Percentiles rank a stretch among this genome's conserved stretches.
These are phyloP conservation scores for Cunninghamia lanceolata DNA, from an alignment of 75 land plant species.

Conservation along the genomic window DNA sequence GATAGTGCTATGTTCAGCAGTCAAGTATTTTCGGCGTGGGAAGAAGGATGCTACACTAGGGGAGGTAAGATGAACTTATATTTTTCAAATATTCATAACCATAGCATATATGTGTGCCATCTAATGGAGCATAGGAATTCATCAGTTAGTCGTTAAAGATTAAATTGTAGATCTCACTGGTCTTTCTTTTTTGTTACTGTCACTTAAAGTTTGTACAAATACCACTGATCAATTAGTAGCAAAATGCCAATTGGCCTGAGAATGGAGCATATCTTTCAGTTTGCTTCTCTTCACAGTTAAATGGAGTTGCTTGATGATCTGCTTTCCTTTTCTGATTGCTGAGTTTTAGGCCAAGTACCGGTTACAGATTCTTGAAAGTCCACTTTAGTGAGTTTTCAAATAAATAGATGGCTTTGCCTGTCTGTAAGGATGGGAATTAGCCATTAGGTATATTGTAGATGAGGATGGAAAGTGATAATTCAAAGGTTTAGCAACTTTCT, in stretches of 20 bases:
- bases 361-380: not conserved
- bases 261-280: not conserved
- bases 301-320: not conserved
- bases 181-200: not conserved
- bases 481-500: not conserved
- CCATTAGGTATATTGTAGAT: not conserved
- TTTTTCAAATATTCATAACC: not conserved
- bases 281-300: not conserved
- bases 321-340: not conserved
- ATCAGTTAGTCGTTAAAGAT: not conserved
- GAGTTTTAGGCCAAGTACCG: not conserved
- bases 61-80: constrained; percentile 43
- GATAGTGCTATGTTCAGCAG: constrained; percentile 86
- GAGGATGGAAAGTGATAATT: not conserved
- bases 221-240: not conserved
- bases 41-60: constrained; percentile 77
- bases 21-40: constrained; percentile 57
- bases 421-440: not conserved
- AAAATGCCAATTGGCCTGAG: not conserved
- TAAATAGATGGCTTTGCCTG: not conserved
- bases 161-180: not conserved
- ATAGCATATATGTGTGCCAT: not conserved
- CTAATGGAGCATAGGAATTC: not conserved
- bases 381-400: not conserved
- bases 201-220: not conserved